Percentiles rank a stretch among this genome's conserved stretches.
These are phyloP conservation scores for Carex kokanica DNA, from an alignment of 176 grass and related monocot species.

Conservation along the genomic window DNA sequence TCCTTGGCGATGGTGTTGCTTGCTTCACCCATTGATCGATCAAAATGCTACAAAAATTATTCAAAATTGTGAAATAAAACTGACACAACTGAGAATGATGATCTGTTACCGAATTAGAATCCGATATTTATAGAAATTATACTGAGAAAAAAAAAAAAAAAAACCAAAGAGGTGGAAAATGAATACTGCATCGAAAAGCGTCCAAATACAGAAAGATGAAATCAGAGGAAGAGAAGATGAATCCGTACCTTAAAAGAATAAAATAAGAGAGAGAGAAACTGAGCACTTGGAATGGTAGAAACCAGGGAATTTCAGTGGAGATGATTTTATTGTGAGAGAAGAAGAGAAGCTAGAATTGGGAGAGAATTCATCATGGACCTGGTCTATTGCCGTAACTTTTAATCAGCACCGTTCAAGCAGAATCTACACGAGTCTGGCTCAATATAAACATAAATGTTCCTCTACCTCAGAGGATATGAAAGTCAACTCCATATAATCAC, in stretches of 20 bases:
- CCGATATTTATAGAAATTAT: neutral
- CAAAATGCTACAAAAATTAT: neutral
- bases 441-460: too few relatives aligned
- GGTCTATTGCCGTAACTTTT: neutral
- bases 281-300: neutral
- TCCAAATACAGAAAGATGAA: neutral
- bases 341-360: neutral
- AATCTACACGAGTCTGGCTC: too few relatives aligned
- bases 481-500: too few relatives aligned
- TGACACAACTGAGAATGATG: too few relatives aligned
- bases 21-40: conserved; percentile 43
- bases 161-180: neutral
- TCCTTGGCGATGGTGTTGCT: conserved; percentile 54
- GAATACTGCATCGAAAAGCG: neutral
- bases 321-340: neutral
- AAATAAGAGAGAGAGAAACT: neutral
- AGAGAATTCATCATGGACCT: neutral
- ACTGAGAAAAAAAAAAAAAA: neutral
- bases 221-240: neutral
- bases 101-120: neutral
- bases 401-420: too few relatives aligned
- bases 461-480: too few relatives aligned
- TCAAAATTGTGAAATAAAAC: neutral
- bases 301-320: neutral
- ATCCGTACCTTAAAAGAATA: neutral